Conservation (phyloP, 1,284 basidiomycete genomes). For the Boletus sp. region DNA sequence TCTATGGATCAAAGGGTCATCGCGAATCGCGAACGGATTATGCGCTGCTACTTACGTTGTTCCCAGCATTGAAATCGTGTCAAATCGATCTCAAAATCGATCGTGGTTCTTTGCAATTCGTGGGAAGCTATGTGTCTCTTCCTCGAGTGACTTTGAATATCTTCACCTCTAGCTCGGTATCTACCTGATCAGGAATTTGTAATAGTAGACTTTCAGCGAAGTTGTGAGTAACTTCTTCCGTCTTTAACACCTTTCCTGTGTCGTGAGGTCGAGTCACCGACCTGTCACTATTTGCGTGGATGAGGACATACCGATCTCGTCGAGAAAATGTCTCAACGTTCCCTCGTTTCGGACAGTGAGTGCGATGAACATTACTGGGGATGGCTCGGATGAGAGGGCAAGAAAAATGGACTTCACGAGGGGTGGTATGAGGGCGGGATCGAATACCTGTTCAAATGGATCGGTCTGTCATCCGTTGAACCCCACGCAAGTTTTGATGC, state of each 20-base stretch:
- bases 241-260: slow-evolving; percentile 26
- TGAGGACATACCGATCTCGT: slow-evolving; percentile 41
- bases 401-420: slow-evolving; percentile 56
- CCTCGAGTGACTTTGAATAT: slow-evolving; percentile 41
- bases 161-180: slow-evolving; percentile 42
- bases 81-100: slow-evolving; percentile 52
- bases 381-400: slow-evolving; percentile 41
- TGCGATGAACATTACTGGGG: slow-evolving; percentile 54
- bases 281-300: neutral
- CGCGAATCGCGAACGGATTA: slow-evolving; percentile 11
- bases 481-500: slow-evolving; percentile 14
- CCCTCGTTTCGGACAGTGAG: slow-evolving; percentile 56
- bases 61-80: slow-evolving; percentile 8
- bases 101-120: slow-evolving; percentile 36
- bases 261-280: slow-evolving; percentile 19
- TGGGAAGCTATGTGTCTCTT: slow-evolving; percentile 10
- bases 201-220: slow-evolving; percentile 17
- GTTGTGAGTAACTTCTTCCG: slow-evolving; percentile 31
- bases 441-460: slow-evolving; percentile 58
- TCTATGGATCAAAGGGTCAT: slow-evolving; percentile 14
- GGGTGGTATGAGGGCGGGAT: slow-evolving; percentile 61
- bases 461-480: neutral
- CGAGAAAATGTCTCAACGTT: slow-evolving; percentile 47
- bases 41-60: slow-evolving; percentile 3
- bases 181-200: slow-evolving; percentile 30